Base-by-base conservation (phyloP, 768 basidiomycete genomes). In the Chlorophyllum brunneum region DNA sequence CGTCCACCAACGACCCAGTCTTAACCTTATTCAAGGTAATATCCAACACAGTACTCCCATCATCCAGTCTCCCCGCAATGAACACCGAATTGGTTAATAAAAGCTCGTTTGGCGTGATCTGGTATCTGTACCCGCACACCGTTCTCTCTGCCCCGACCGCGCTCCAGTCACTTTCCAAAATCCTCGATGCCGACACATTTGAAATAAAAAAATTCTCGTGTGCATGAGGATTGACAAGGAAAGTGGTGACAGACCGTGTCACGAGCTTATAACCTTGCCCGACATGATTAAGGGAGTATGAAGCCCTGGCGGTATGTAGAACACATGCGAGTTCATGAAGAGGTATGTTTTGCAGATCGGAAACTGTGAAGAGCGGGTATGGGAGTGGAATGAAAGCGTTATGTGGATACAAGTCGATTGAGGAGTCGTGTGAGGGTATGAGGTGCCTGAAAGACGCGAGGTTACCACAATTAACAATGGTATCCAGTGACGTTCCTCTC, bases 21-120 rank as follows among this genome's bases (percentile, higher is more conserved):
- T 65, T 59, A 3, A 43, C 58, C 53, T 61, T 67, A 33, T 58
- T 71, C 49, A 73, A 43, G 7, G 65, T 65, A 6, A 70, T 59
- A 59, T 76, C 73, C 49, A 76, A 45, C 11, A 73, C 70, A n/a
- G 69, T 66, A 13, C 65, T 70, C 8, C 67, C 67, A 58, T 74
- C 71, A 1, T 60, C 58, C 41, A 73, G 45, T n/a, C 70, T 58
- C 9, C 73, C 75, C 7, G 70, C 65, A 27, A 76, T 70, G 40
- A 67, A 73, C 0, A 70, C 63, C 0, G 64, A 60, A 56, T 74
- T 74, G 7, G 70, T 65, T 36, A 70, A 60, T 42, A 70, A 41
- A 9, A 70, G 45, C 15, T 67, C 67, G 1, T 58, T 70, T 3
- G 69, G 67, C 2, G 70, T 70, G 22, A 70, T 55, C 39, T 70